Percentiles rank a stretch among this genome's conserved stretches.
Conservation (phyloP, 371 early-diverging fungal genomes). For the Nosema bombycis region DNA sequence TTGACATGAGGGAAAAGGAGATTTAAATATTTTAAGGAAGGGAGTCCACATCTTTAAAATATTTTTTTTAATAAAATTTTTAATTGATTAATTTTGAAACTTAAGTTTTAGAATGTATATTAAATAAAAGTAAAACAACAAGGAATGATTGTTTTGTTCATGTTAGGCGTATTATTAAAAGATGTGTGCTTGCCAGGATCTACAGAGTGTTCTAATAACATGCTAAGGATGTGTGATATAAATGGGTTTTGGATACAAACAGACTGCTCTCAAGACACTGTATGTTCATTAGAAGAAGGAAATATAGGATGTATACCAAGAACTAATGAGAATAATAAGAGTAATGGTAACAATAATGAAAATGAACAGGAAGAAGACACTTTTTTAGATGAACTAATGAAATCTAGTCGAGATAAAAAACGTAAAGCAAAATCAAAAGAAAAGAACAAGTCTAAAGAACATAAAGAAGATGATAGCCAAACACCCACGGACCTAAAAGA, state of each 20-base stretch:
- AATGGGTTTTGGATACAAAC: conserved; percentile 49
- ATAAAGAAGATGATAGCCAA: neutral
- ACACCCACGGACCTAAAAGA: neutral
- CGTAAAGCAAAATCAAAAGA: conserved; percentile 9
- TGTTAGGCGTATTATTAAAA: neutral
- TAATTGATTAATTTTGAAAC: neutral
- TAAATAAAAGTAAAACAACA: neutral
- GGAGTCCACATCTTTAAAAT: no score
- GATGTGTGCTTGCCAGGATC: conserved; percentile 57
- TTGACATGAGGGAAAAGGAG: no score
- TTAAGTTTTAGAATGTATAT: neutral
- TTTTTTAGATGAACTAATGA: neutral
- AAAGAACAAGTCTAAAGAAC: neutral
- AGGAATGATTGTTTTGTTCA: neutral
- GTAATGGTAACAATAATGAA: neutral
- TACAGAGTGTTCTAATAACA: conserved; percentile 51
- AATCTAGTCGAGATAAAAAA: neutral
- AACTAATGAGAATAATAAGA: neutral
- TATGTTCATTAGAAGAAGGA: conserved; percentile 41
- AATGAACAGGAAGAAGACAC: no score
- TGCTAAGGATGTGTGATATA: conserved; percentile 53
- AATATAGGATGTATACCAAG: conserved; percentile 33
- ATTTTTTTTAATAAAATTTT: neutral
- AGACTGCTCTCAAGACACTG: conserved; percentile 53
- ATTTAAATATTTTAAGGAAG: no score